Percentiles rank a stretch among this genome's conserved stretches.
Evolutionary conservation across 2,329 filamentous ascomycete genomes (phyloP).

Genomic region (Didymella segeticola): DNA sequence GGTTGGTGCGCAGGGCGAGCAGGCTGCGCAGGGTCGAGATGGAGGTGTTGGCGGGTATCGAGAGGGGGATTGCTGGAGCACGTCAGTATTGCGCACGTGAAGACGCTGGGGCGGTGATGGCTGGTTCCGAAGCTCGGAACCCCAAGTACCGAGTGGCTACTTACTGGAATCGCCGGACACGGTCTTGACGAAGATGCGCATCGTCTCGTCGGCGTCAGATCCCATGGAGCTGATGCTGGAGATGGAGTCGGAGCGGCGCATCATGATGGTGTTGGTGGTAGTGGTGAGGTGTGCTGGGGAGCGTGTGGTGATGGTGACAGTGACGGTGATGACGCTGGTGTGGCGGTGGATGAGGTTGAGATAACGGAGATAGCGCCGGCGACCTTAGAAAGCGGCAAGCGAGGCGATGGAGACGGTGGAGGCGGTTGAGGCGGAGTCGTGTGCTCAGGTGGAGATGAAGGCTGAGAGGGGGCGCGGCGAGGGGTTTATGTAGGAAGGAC

Average conservation of each 20-base stretch:
- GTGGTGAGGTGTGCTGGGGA: constrained; percentile 5
- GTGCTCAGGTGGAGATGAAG: constrained; percentile 4
- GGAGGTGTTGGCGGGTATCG: constrained; percentile 61
- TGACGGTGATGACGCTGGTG: constrained; percentile 11
- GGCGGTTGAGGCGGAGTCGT: constrained; percentile 7
- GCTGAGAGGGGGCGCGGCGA: background rate
- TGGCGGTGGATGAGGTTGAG: constrained; percentile 7
- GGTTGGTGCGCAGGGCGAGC: constrained; percentile 64
- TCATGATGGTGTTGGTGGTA: constrained; percentile 38
- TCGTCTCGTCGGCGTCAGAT: constrained; percentile 58
- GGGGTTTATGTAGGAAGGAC: constrained; percentile 2
- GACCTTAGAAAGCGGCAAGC: constrained; percentile 13
- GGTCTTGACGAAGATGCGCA: constrained; percentile 69
- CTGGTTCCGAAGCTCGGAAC: constrained; percentile 27
- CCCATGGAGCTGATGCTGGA: constrained; percentile 51
- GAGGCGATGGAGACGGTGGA: background rate
- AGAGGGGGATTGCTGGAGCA: constrained; percentile 62
- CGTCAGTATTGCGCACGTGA: constrained; percentile 14
- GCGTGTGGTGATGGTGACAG: background rate
- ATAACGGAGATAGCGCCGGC: constrained; percentile 25
- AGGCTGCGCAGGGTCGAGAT: constrained; percentile 63
- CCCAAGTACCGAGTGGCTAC: constrained; percentile 31
- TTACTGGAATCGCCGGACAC: constrained; percentile 62
- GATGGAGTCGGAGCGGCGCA: constrained; percentile 49
- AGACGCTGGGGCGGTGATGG: constrained; percentile 5